Percentiles rank a stretch among this genome's conserved stretches.
phyloP scores from a whole-genome alignment of 1,284 basidiomycete species.

The Uromyces viciae-fabae region DNA sequence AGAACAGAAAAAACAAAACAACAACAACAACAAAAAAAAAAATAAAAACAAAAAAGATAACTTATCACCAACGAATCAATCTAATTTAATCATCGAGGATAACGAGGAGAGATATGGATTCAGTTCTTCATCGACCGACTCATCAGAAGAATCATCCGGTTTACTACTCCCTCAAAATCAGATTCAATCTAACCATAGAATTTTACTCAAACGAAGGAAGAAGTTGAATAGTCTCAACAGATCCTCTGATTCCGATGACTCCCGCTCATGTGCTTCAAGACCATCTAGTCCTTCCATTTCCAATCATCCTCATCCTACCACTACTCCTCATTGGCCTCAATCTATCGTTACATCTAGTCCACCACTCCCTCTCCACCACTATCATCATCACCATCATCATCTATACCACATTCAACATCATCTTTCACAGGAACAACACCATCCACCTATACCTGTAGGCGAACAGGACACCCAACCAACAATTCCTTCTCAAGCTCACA shows the following conservation, averaged over 20 bases:
- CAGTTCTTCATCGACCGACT: conserved; percentile 15
- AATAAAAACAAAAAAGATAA: no score
- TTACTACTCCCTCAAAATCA: neutral
- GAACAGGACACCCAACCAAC: no score
- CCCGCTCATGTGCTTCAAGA: neutral
- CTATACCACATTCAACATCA: conserved; percentile 15
- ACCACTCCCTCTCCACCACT: neutral
- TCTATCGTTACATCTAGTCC: neutral
- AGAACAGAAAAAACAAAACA: no score
- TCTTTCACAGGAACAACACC: neutral
- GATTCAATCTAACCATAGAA: neutral
- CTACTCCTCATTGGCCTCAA: conserved; percentile 3
- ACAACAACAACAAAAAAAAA: no score
- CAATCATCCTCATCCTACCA: neutral
- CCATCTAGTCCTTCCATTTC: neutral
- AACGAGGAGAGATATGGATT: conserved; percentile 29
- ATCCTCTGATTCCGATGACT: conserved; percentile 1
- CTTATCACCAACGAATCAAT: neutral
- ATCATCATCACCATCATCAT: conserved; percentile 4
- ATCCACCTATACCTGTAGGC: neutral
- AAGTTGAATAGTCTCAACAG: neutral
- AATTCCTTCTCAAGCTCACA: no score
- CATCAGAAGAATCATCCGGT: conserved; percentile 30
- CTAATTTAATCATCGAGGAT: neutral
- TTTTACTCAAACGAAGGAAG: conserved; percentile 25